A percentile compares a stretch with the other conserved stretches of the same genome.
Evolutionary conservation across 306 rosid genomes (phyloP).

Genomic region (Argentina anserina): DNA sequence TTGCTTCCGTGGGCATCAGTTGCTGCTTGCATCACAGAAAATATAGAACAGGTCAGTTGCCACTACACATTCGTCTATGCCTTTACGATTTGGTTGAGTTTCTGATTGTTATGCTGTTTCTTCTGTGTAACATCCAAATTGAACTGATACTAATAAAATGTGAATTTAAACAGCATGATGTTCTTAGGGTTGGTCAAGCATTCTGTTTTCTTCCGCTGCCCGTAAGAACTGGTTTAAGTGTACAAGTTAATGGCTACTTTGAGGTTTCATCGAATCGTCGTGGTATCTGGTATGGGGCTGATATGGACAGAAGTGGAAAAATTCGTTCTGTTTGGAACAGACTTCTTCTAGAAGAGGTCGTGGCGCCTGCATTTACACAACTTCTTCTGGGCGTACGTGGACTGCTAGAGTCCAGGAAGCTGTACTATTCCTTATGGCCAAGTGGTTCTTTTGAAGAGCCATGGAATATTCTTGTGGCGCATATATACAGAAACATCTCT

Average conservation of each 20-base stretch:
- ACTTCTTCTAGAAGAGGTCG: constrained; percentile 85
- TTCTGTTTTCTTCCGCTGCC: constrained; percentile 98
- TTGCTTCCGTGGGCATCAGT: constrained; percentile 97
- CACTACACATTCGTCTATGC: constrained; percentile 22
- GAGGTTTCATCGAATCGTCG: constrained; percentile 97
- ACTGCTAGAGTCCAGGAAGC: constrained; percentile 55
- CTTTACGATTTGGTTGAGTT: constrained; percentile 11
- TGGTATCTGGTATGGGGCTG: constrained; percentile 98
- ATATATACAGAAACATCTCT: constrained; percentile 59
- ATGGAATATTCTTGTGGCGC: constrained; percentile 75
- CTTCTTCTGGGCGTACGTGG: constrained; percentile 65
- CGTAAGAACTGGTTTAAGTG: constrained; percentile 81
- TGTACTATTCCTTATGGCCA: constrained; percentile 87
- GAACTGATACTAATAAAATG: constrained; percentile 33
- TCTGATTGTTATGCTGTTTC: not conserved
- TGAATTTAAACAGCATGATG: constrained; percentile 58
- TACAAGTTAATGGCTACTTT: constrained; percentile 94
- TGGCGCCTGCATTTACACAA: constrained; percentile 72
- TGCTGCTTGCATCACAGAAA: constrained; percentile 80
- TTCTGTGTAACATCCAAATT: constrained; percentile 13
- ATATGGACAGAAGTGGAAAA: constrained; percentile 98
- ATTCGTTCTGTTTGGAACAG: constrained; percentile 94
- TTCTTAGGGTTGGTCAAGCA: constrained; percentile 75
- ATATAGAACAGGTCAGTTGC: constrained; percentile 60
- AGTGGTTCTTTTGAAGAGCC: constrained; percentile 94